Evolutionary conservation across 2,329 filamentous ascomycete genomes (phyloP).

Genomic region (Penicillium frequentans): DNA sequence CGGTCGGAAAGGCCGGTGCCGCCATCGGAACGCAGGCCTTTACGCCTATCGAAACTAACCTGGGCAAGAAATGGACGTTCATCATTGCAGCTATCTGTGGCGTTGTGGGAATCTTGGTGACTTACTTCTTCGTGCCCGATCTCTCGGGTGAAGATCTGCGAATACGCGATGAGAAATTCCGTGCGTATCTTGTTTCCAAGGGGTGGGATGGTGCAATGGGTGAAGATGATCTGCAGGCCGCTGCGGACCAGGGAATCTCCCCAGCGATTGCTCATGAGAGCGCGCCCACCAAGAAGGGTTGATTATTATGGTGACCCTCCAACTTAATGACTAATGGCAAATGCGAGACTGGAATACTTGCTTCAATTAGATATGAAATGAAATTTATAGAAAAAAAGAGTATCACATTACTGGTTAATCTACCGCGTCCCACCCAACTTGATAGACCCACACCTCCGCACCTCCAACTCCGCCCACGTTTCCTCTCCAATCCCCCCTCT

Average conservation of each 20-base stretch:
- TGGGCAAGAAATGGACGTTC: constrained; percentile 54
- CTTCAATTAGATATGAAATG: too few species aligned
- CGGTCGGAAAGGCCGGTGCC: constrained; percentile 53
- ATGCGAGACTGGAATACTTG: too few species aligned
- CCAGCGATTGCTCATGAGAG: neutral
- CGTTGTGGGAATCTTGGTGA: constrained; percentile 49
- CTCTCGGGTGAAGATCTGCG: constrained; percentile 48
- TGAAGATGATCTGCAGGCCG: constrained; percentile 37
- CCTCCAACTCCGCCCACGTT: constrained; percentile 5
- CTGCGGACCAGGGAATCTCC: constrained; percentile 29
- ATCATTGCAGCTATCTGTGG: constrained; percentile 55
- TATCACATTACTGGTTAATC: neutral
- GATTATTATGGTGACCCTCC: neutral
- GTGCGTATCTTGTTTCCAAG: constrained; percentile 44
- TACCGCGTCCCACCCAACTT: neutral
- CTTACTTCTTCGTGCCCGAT: constrained; percentile 50
- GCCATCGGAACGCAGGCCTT: constrained; percentile 55
- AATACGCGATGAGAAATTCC: constrained; percentile 46
- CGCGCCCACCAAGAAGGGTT: neutral
- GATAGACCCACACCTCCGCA: constrained; percentile 8
- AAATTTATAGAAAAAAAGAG: too few species aligned
- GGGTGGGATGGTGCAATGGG: constrained; percentile 52
- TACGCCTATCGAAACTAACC: constrained; percentile 46
- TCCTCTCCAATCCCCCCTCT: constrained; percentile 3
- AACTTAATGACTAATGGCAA: neutral